Conservation (phyloP, 495 filamentous ascomycete genomes). For the Talaromyces borbonicus region DNA sequence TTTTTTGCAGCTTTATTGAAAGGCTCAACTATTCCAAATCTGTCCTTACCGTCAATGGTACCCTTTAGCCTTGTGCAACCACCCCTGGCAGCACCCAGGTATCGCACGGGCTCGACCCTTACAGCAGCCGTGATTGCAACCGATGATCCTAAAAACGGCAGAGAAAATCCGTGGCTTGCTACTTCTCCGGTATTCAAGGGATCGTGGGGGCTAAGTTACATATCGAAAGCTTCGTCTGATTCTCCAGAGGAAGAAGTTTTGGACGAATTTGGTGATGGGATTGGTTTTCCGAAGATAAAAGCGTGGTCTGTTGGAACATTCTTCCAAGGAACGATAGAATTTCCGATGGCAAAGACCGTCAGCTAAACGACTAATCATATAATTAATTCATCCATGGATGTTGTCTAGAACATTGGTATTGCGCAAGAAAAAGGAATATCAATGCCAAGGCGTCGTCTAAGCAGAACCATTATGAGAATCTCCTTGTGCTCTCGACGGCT, state of each 20-base stretch:
- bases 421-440: background rate
- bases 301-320: background rate
- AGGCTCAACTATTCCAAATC: background rate
- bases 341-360: background rate
- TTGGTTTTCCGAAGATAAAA: background rate
- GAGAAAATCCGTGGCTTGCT: background rate
- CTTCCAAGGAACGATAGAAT: background rate
- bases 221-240: background rate
- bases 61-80: background rate
- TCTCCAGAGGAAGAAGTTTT: background rate
- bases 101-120: background rate
- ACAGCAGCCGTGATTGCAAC: background rate
- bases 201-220: background rate
- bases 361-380: background rate
- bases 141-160: background rate
- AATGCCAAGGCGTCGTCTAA: background rate
- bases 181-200: background rate
- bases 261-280: background rate
- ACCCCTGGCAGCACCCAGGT: background rate
- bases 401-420: background rate
- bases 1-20: background rate
- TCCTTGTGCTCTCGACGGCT: conserved; percentile 2
- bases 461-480: background rate
- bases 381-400: too few species aligned
- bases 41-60: background rate